These are phyloP conservation scores for Pleurotus salmoneostramineus DNA, from an alignment of 768 basidiomycete genomes.

Conservation along the genomic window DNA sequence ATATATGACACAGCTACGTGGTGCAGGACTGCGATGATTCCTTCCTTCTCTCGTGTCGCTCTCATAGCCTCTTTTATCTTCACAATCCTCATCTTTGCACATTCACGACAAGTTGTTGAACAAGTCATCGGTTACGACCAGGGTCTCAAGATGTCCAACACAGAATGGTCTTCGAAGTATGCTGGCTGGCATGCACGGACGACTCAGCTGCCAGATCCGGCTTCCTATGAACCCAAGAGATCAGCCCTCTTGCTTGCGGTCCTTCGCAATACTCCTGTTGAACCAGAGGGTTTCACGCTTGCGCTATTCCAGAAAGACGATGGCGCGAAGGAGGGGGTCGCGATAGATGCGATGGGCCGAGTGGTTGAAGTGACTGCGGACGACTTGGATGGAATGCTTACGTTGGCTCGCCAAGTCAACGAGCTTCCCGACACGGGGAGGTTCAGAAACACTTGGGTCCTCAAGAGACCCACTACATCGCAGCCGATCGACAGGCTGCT, in stretches of 20 bases:
- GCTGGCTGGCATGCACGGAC: slow-evolving; percentile 26
- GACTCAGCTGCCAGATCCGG: slow-evolving; percentile 18
- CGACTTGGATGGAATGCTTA: slow-evolving; percentile 23
- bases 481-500: slow-evolving; percentile 31
- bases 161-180: slow-evolving; percentile 19
- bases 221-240: slow-evolving; percentile 21
- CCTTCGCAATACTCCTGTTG: slow-evolving; percentile 27
- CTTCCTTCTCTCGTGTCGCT: neutral
- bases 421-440: slow-evolving; percentile 21
- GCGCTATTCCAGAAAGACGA: slow-evolving; percentile 24
- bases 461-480: slow-evolving; percentile 25
- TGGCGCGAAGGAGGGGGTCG: slow-evolving; percentile 13
- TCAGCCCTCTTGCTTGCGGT: slow-evolving; percentile 24
- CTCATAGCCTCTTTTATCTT: neutral
- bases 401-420: slow-evolving; percentile 16
- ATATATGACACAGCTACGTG: neutral
- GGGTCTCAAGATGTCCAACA: neutral
- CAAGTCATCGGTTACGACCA: neutral
- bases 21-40: neutral
- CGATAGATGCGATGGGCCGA: slow-evolving; percentile 28
- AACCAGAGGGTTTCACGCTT: slow-evolving; percentile 30
- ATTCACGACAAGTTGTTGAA: neutral
- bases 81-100: neutral
- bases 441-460: slow-evolving; percentile 31
- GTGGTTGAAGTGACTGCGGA: slow-evolving; percentile 19